Base-by-base conservation (phyloP, 2,329 filamentous ascomycete species). In the Fusarium continuum region DNA sequence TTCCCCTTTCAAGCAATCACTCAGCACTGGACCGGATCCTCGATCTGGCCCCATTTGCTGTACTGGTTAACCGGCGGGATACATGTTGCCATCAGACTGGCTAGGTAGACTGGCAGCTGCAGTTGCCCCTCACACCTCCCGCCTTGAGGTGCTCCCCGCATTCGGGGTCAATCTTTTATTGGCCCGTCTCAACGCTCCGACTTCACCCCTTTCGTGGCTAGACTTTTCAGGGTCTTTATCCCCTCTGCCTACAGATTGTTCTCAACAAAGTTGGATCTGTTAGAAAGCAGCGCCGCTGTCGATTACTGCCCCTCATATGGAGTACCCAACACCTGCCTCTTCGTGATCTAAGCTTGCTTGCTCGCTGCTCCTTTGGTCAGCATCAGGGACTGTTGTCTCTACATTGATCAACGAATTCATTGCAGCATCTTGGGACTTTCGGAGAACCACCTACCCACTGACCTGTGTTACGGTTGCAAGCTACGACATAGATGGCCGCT, bases 151-250 rank as follows among this genome's bases (percentile, higher is more conserved):
- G n/a, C n/a, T n/a, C 67, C 68, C 65, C 65, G 68, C 68, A 70
- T 68, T 70, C 54, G 56, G 68, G 68, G 68, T 68, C 41, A 40
- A 26, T 14, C 25, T 19, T 29, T 57, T 22, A 69, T 70, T 70
- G 61, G 68, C 14, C 13, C 26, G 45, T 34, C 32, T 39, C 38
- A 36, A 19, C 14, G n/a, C 23, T 45, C n/a, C 36, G 41, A 48
- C 22, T 28, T 51, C 38, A 45, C 55, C 48, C 47, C 41, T 61
- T n/a, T 39, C 34, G 62, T 46, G 16, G 44, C 28, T 36, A 34
- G 31, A 51, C 51, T 47, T n/a, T 59, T 56, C 58, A 67, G 52
- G 62, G 51, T 65, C 63, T 56, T n/a, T 9, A 31, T 51, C 44
- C 51, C 51, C 48, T 41, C 25, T 17, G n/a, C n/a, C n/a, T n/a